Evolutionary conservation across 1,284 basidiomycete species (phyloP), one percentile per base, ranked within the genome.

Genomic region (Chalciporus sp.): DNA sequence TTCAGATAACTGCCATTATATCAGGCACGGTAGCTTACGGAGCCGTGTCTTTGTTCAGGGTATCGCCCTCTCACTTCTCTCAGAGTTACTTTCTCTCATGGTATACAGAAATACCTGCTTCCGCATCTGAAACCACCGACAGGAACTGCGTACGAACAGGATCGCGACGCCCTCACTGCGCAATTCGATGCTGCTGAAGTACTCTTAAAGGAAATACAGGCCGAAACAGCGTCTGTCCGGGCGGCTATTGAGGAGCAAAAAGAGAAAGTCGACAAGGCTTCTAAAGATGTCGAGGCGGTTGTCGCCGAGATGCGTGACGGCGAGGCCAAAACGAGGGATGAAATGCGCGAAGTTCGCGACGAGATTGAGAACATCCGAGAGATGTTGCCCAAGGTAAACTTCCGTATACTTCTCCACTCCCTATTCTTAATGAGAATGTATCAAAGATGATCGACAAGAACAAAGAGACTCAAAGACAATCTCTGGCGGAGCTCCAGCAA

Each of bases 131-230:
- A 86, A 69, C 95, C 97, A 9, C 96, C 96, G 2, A 85, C 88
- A 3, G 81, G 88, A 4, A 92, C 92, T 17, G 90, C 93, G 3
- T 98, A 98, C 68, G 93, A 97, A 73, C 82, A 85, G 50, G 95
- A 97, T 59, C 85, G 91, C 23, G 85, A 93, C 60, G 87, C 88
- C 2, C 80, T 99, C 49, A 86, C 86, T 9, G 88, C 90, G 33
- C 94, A 98, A 65, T 99, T 98, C 69, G 96, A 98, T 71, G 93
- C 90, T 17, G 95, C 95, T 1, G 91, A 95, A 61, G 82, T 83
- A 1, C 74, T 94, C 6, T 72, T 98, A 26, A 85, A 87, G 61
- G 89, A 94, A 59, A 90, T 99, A 44, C 89, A 95, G 59, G 75
- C 79, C 0, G 87, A 91, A 59, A 89, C 93, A 0, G 77, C 81